Base-by-base conservation (phyloP, 2,329 filamentous ascomycete species). In the Lasiodiplodia citricola region DNA sequence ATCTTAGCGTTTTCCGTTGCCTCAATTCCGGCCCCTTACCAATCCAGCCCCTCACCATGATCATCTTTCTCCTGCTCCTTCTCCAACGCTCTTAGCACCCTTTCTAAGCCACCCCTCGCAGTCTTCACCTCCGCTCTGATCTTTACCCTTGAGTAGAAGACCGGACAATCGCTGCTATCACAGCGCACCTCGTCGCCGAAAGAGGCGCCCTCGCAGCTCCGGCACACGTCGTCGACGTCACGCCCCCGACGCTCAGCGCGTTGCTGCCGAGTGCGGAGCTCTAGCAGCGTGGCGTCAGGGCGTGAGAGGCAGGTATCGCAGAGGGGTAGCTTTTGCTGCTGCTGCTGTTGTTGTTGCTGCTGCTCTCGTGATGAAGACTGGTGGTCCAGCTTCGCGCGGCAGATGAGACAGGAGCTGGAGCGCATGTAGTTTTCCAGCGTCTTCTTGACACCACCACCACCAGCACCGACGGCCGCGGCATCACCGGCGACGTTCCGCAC, bases 401-500 rank as follows among this genome's bases (percentile, higher is more conserved):
- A 99, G 18, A 95, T 87, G 5, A 95, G 80, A 77, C 96, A 99
- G 2, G 90, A 87, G 0, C 90, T 91, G 0, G 90, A 90, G 71
- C 88, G 91, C 90, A 98, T 91, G 80, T 97, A 99, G n/a, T 88
- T 91, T 76, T 98, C 96, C n/a, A 99, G 86, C 0, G 94, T 97
- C 78, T 88, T 91, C 75, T 87, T 90, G 73, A 21, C 70, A 14
- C 60, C 72, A n/a, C 67, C 72, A n/a, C 68, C 52, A 23, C 62
- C 66, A n/a, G 67, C 54, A 28, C 55, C 66, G 21, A 67, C 50
- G 60, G 66, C 70, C 3, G 13, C n/a, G 8, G 11, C 31, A 10
- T 35, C 31, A 35, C 31, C 41, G 2, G 23, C 50, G n/a, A 92
- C 81, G 67, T 87, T 87, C 35, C 90, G 87, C 56, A 95, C 88